phyloP scores from a whole-genome alignment of 1,284 basidiomycete species.

The Flammula alnicola region DNA sequence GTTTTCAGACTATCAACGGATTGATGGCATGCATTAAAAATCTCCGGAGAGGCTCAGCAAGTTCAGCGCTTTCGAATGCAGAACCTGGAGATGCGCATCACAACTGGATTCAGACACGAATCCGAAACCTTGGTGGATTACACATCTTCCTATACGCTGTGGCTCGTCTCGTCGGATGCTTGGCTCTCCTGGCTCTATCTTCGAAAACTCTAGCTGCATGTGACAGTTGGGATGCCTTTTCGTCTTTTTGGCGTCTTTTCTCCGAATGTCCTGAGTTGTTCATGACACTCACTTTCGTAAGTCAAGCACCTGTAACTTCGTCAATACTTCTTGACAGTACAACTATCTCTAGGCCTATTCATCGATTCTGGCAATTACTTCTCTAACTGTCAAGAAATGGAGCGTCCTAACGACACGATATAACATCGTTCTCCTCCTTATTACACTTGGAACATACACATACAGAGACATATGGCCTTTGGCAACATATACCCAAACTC shows the following conservation, averaged over 20 bases:
- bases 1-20: conserved; percentile 6
- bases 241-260: not conserved
- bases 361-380: conserved; percentile 3
- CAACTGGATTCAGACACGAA: conserved; percentile 5
- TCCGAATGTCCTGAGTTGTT: not conserved
- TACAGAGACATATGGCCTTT: conserved; percentile 69
- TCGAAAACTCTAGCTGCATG: not conserved
- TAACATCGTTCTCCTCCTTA: conserved; percentile 38
- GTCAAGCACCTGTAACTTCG: not conserved
- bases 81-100: not conserved
- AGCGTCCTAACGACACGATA: conserved; percentile 12
- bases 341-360: conserved; percentile 12
- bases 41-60: not conserved
- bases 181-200: not conserved
- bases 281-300: not conserved
- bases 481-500: conserved; percentile 46
- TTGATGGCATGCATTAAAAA: not conserved
- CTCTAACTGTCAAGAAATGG: conserved; percentile 15
- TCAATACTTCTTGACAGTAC: not conserved
- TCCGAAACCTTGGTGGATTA: not conserved
- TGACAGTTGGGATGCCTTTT: not conserved
- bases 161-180: conserved; percentile 4
- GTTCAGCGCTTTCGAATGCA: not conserved
- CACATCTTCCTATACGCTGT: not conserved
- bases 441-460: conserved; percentile 46